Evolutionary conservation across 2,329 filamentous ascomycete genomes (phyloP).

Genomic region (Clonostachys rhizophaga): DNA sequence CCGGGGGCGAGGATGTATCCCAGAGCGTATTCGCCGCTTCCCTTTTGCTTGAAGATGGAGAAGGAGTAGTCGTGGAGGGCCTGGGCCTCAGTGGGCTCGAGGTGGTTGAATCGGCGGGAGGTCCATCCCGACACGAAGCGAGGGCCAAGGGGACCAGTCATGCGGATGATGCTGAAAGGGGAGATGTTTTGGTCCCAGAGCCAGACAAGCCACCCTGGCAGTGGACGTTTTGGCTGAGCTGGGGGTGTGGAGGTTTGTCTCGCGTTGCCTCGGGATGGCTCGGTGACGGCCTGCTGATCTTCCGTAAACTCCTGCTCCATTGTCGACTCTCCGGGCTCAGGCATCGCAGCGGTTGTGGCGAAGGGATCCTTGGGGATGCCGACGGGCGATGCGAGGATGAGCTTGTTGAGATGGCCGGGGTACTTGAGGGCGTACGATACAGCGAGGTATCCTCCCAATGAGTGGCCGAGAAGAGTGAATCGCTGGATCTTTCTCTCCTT

Average conservation of each 20-base stretch:
- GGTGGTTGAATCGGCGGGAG: constrained; percentile 82
- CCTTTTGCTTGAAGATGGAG: constrained; percentile 85
- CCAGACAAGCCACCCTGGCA: constrained; percentile 85
- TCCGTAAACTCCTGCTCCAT: constrained; percentile 76
- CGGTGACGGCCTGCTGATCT: constrained; percentile 54
- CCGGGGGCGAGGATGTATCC: constrained; percentile 91
- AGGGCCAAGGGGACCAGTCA: constrained; percentile 84
- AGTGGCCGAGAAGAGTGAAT: constrained; percentile 92
- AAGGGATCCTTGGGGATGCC: constrained; percentile 94
- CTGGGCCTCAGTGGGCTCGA: constrained; percentile 74
- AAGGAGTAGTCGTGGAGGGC: constrained; percentile 92
- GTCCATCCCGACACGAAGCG: constrained; percentile 95
- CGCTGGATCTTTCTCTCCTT: constrained; percentile 82
- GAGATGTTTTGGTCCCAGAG: constrained; percentile 97
- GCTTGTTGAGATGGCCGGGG: constrained; percentile 88
- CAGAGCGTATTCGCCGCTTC: constrained; percentile 90
- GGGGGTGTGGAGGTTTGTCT: constrained; percentile 26
- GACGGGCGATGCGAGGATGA: constrained; percentile 91
- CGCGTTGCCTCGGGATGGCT: constrained; percentile 14
- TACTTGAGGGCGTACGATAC: constrained; percentile 96
- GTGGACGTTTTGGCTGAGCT: constrained; percentile 41
- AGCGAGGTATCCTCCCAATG: constrained; percentile 89
- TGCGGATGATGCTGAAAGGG: constrained; percentile 85
- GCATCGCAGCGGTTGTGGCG: constrained; percentile 75
- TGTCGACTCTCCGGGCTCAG: constrained; percentile 69